Base-by-base conservation (phyloP, 441 rosid genomes). In the Monsonia emarginata region DNA sequence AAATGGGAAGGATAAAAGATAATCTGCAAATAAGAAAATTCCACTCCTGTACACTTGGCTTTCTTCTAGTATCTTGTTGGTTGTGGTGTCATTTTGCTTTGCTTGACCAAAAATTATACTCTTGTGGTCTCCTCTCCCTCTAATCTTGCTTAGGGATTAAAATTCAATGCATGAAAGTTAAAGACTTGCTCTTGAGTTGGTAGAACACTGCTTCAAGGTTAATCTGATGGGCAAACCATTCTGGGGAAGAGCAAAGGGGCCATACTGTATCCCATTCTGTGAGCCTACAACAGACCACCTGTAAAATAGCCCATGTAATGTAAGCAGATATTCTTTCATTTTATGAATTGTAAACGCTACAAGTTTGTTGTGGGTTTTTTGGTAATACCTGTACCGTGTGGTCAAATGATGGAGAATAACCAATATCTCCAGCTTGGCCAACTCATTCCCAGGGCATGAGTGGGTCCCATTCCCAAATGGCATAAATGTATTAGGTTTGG, bases 231-330 rank as follows among this genome's bases (percentile, higher is more conserved):
- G 96, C 75, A 94, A 77, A 22, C 98, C 98, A 67, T 89, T 84
- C 77, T 86, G 89, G 76, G 98, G 98, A 70, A 94, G 96, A 32
- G 93, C 89, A 72, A 94, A 94, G n/a, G 98, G 98, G 38, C 88
- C 90, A 77, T 94, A 94, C 82, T 94, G 97, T 60, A 90, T 90
- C 64, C 96, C 97, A 31, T 72, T 79, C 52, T 79, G 78, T 16
- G 83, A 61, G 69, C 95, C 95, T 78, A 70, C 84, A 38, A 81
- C 26, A 60, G 79, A 71, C 97, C 97, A 94, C 50, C 96, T 94
- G 89, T 75, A 80, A 64, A 63, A 48, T 4, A 50, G 54, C 71
- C 25, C 5, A 59, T 64, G 75, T 79, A 80, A 59, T 64, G 75
- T 79, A 80, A 79, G 77, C 75, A 66, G 28, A 69, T 68, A 26